Base-by-base conservation (phyloP, 495 filamentous ascomycete species). In the Pyrenula aspistea region DNA sequence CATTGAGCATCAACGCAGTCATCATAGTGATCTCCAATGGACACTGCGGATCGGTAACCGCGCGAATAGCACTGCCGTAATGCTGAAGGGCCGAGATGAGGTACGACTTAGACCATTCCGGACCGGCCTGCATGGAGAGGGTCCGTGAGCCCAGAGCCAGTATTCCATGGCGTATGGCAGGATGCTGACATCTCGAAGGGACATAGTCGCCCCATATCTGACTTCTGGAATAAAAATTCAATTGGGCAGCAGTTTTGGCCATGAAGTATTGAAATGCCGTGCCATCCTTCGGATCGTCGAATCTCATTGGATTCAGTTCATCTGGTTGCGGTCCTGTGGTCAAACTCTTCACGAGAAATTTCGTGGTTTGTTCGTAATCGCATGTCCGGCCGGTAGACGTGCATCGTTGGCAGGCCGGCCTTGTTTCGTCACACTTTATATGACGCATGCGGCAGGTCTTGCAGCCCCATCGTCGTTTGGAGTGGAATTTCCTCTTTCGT, bases 361-460 rank as follows among this genome's bases (percentile, higher is more conserved):
- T 42, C 15, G 31, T 42, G 15, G 31, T 4, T 15, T 42, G 31
- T 42, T 42, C 31, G 31, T 42, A 42, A 15, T 60, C 59, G 52
- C 56, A 58, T 53, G 24, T 22, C 31, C 56, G 31, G 49, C 57
- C 60, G 11, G 55, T 60, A 51, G 49, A 49, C 8, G 22, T 55
- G 54, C 54, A 59, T 10, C 57, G 57, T 12, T 20, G 20, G 52
- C 51, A 62, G 11, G 25, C 36, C 12, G 51, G 57, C 1, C 22
- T 52, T 25, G 54, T 50, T 22, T 62, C 57, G 42, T 49, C 60
- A 47, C 54, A 60, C 31, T 56, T 59, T 4, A 42, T 15, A 15
- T 42, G 31, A 4, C 31, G 31, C 31, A 8, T 4, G 15, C 31
- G 31, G 15, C 31, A 42, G 4, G 31, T 42, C 31, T 42, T 42